phyloP scores from a whole-genome alignment of 2,329 filamentous ascomycete genomes.

The Cadophora malorum region DNA sequence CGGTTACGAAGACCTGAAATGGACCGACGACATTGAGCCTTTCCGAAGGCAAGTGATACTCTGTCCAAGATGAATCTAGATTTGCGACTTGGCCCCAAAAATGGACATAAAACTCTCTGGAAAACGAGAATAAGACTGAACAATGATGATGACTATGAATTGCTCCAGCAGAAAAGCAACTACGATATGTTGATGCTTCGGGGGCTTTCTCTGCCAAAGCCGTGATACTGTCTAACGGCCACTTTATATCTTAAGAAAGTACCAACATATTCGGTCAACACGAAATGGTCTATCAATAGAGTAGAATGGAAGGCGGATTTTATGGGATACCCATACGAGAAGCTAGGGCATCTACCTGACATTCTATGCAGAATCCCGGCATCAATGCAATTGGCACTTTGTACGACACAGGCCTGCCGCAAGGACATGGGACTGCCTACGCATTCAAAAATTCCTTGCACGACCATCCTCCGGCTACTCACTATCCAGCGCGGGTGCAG shows the following conservation, averaged over 20 bases:
- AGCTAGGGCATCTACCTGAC: slow-evolving; percentile 9
- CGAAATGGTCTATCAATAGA: slow-evolving; percentile 1
- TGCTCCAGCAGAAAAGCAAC: not conserved
- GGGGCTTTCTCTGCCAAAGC: not conserved
- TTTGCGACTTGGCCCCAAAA: not conserved
- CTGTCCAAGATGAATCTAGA: not conserved
- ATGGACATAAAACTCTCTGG: not conserved
- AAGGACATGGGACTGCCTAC: not conserved
- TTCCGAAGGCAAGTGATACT: not conserved
- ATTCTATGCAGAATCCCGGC: not conserved
- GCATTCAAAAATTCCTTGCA: not conserved
- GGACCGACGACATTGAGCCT: not conserved
- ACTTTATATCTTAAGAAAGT: not conserved
- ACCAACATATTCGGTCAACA: not conserved
- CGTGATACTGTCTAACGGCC: not conserved
- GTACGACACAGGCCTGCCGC: slow-evolving; percentile 1
- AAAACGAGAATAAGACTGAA: too few species aligned
- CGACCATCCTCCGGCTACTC: not conserved
- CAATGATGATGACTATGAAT: not conserved
- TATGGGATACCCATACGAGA: not conserved
- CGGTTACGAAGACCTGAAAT: not conserved
- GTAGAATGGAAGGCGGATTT: not conserved
- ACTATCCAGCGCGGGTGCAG: not conserved
- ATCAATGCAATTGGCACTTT: not conserved
- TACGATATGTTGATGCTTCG: not conserved